These are phyloP conservation scores for Nematodospora valgi DNA, from an alignment of 805 yeast genomes.

Conservation along the genomic window DNA sequence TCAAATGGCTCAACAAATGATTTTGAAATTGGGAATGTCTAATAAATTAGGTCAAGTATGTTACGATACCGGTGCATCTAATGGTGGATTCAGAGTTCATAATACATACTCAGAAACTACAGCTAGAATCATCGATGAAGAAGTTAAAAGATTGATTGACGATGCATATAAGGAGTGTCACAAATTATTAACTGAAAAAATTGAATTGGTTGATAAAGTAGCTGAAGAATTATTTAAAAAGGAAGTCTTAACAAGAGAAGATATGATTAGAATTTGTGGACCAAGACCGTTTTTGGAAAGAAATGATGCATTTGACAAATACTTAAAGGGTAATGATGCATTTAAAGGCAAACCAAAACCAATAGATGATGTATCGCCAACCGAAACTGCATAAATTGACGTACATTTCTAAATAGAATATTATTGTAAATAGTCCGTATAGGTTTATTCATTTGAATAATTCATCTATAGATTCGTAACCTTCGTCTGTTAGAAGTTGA, in stretches of 20 bases:
- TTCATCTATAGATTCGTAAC: too few species aligned
- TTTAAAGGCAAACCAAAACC: slow-evolving; percentile 30
- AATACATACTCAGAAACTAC: slow-evolving; percentile 73
- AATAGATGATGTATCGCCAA: slow-evolving; percentile 5
- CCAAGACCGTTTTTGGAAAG: slow-evolving; percentile 74
- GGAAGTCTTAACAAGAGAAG: slow-evolving; percentile 79
- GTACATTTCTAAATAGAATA: not conserved
- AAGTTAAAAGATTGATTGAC: slow-evolving; percentile 62
- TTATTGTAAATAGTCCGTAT: too few species aligned
- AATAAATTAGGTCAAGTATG: slow-evolving; percentile 66
- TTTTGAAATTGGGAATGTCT: slow-evolving; percentile 86
- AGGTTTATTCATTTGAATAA: too few species aligned
- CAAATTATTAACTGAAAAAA: slow-evolving; percentile 53
- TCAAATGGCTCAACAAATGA: slow-evolving; percentile 86
- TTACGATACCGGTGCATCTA: slow-evolving; percentile 45
- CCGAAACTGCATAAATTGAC: slow-evolving; percentile 4
- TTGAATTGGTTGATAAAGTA: slow-evolving; percentile 60
- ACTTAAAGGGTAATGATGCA: slow-evolving; percentile 53
- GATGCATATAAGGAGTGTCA: slow-evolving; percentile 64
- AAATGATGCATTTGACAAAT: slow-evolving; percentile 88
- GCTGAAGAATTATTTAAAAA: slow-evolving; percentile 70
- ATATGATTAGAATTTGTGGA: slow-evolving; percentile 73
- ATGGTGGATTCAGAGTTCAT: slow-evolving; percentile 50
- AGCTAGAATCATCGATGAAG: slow-evolving; percentile 62
- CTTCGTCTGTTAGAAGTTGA: too few species aligned